Evolutionary conservation across 768 basidiomycete species (phyloP).

Genomic region (Trametes gibbosa): DNA sequence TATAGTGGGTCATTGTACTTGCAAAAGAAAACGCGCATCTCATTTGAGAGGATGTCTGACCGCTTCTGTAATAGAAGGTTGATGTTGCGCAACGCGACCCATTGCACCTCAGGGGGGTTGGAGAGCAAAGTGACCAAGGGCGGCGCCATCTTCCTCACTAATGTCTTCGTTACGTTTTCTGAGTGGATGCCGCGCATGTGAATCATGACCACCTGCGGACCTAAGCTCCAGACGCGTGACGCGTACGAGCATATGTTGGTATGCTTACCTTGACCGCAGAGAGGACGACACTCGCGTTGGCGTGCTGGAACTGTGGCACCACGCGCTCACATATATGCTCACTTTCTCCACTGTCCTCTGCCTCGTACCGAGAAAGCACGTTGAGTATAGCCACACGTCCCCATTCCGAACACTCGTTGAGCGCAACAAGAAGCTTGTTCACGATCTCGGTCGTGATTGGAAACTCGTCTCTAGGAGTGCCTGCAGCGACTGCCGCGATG

Average conservation of each 20-base stretch:
- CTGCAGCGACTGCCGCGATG: slow-evolving; percentile 56
- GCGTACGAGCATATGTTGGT: not conserved
- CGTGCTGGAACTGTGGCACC: slow-evolving; percentile 97
- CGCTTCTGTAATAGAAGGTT: slow-evolving; percentile 95
- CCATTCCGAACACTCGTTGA: slow-evolving; percentile 99
- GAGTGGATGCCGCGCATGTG: slow-evolving; percentile 82
- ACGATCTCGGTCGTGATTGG: slow-evolving; percentile 79
- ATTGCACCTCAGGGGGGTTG: slow-evolving; percentile 96
- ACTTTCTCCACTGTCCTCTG: slow-evolving; percentile 89
- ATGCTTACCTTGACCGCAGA: slow-evolving; percentile 82
- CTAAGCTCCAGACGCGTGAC: not conserved
- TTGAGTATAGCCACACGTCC: slow-evolving; percentile 92
- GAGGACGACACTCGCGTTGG: slow-evolving; percentile 94
- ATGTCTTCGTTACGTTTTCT: slow-evolving; percentile 80
- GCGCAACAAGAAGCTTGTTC: slow-evolving; percentile 87
- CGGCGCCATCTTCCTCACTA: slow-evolving; percentile 96
- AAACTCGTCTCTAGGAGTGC: slow-evolving; percentile 69
- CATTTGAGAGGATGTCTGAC: slow-evolving; percentile 84
- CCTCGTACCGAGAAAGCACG: slow-evolving; percentile 78
- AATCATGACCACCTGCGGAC: slow-evolving; percentile 87
- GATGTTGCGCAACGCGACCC: slow-evolving; percentile 96
- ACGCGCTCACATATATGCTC: slow-evolving; percentile 99
- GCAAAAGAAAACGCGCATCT: slow-evolving; percentile 99
- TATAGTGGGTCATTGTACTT: slow-evolving; percentile 99
- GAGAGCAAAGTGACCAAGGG: slow-evolving; percentile 94